Base-by-base conservation (phyloP, 352 stramenopile genomes). In the Phytophthora lateralis region DNA sequence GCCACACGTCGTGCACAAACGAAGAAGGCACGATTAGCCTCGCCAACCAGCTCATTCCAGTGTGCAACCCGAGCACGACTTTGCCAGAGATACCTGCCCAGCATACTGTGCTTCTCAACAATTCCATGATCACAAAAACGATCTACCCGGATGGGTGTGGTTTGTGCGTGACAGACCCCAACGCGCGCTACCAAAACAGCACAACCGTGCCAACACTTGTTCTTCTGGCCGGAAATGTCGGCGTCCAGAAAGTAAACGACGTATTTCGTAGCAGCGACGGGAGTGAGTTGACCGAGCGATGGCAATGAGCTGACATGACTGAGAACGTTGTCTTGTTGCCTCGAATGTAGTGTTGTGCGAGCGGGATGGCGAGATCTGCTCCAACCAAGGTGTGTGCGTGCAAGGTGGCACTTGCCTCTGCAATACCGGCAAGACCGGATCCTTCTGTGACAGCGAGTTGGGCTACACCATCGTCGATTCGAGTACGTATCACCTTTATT, bases 171-270 rank as follows among this genome's bases (percentile, higher is more conserved):
- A 80, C 69, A 21, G 55, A 66, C 42, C 34, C 41, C 20, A 64
- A 73, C 1, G 66, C 73, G 39, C 75, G 81, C 12, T 92, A 90
- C 52, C 58, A 81, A 32, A 87, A 84, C 54, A 66, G 61, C 39
- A 86, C 77, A n/a, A 67, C 18, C 0, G 73, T 92, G 4, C 85
- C 85, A 11, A 69, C 72, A 41, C 71, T 93, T 29, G 65, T 86
- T 27, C 49, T 92, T 12, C 71, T 93, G n/a, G 82, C 76, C 5
- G 85, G 85, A 27, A 92, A 89, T 51, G 66, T 86, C 7, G 82
- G 80, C 20, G 39, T 78, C 39, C 76, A 93, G 46, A 93, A 93
- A 45, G 76, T 88, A 17, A 87, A 88, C 60, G 80, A 93, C 59
- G 78, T 91, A 9, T 93, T 90, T 54, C 60, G 42, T 39, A 89